These are phyloP conservation scores for Cadophora sp. DNA, from an alignment of 2,329 filamentous ascomycete species.

Conservation along the genomic window DNA sequence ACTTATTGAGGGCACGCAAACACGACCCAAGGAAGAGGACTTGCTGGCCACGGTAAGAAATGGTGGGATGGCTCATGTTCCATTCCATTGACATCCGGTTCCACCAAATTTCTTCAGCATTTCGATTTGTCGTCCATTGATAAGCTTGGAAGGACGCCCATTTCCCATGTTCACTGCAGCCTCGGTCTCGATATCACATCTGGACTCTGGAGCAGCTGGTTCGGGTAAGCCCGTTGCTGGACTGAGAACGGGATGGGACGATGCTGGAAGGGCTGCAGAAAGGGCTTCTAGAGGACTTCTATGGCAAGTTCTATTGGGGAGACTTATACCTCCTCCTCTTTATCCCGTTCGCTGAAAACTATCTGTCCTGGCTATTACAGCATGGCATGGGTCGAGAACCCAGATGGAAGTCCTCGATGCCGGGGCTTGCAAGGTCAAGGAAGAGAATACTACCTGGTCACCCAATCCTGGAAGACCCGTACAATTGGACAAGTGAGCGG, in stretches of 20 bases:
- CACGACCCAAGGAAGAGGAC: no score
- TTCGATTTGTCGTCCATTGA: conserved; percentile 1
- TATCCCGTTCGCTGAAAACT: no score
- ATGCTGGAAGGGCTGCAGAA: not conserved
- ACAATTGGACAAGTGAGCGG: conserved; percentile 3
- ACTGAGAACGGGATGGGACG: not conserved
- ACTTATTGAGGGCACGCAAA: no score
- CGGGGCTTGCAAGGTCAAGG: not conserved
- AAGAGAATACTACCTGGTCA: not conserved
- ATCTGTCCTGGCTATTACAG: no score
- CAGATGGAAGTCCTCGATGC: not conserved
- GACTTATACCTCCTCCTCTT: no score
- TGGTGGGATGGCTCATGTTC: no score
- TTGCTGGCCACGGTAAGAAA: not conserved
- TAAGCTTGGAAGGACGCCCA: not conserved
- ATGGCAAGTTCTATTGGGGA: no score
- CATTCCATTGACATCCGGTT: no score
- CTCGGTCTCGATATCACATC: not conserved
- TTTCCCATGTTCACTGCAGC: not conserved
- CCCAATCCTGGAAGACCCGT: not conserved
- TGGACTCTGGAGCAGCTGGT: not conserved
- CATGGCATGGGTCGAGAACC: not conserved
- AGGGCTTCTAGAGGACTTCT: no score
- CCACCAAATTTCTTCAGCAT: not conserved
- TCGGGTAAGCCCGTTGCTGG: not conserved